Evolutionary conservation across 1,284 basidiomycete species (phyloP).

Genomic region (Butyriboletus appendiculatus): DNA sequence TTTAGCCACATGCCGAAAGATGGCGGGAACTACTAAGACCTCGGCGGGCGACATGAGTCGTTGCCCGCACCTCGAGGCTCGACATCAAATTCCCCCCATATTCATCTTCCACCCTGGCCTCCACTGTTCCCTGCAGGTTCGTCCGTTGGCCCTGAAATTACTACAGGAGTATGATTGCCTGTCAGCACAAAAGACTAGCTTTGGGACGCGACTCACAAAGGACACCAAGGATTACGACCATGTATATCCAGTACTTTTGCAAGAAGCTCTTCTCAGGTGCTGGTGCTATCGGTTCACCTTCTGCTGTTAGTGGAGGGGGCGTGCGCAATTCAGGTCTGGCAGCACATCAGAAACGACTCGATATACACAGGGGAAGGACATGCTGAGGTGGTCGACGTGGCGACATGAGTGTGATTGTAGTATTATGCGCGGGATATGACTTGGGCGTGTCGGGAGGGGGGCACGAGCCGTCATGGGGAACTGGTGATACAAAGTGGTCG

Average conservation of each 20-base stretch:
- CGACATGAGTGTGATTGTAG: slow-evolving; percentile 51
- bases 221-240: slow-evolving; percentile 58
- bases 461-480: slow-evolving; percentile 67
- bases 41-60: neutral
- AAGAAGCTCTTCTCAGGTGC: slow-evolving; percentile 75
- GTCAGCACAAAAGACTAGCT: neutral
- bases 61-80: neutral
- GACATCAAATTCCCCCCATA: neutral
- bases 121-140: slow-evolving; percentile 24
- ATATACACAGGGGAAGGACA: slow-evolving; percentile 27
- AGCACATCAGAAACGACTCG: slow-evolving; percentile 6
- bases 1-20: slow-evolving; percentile 12
- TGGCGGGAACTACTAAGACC: slow-evolving; percentile 7
- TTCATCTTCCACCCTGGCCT: slow-evolving; percentile 30
- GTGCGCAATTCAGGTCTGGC: slow-evolving; percentile 63
- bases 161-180: slow-evolving; percentile 11
- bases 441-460: slow-evolving; percentile 27
- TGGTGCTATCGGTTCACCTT: slow-evolving; percentile 64
- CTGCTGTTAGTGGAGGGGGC: slow-evolving; percentile 64
- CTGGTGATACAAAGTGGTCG: slow-evolving; percentile 69
- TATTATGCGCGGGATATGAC: slow-evolving; percentile 44
- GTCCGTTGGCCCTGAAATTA: slow-evolving; percentile 34
- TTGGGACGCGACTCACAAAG: slow-evolving; percentile 47
- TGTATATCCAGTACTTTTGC: slow-evolving; percentile 90
- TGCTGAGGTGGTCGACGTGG: slow-evolving; percentile 59